phyloP scores from a whole-genome alignment of 768 basidiomycete species.

The Kwoniella pini region DNA sequence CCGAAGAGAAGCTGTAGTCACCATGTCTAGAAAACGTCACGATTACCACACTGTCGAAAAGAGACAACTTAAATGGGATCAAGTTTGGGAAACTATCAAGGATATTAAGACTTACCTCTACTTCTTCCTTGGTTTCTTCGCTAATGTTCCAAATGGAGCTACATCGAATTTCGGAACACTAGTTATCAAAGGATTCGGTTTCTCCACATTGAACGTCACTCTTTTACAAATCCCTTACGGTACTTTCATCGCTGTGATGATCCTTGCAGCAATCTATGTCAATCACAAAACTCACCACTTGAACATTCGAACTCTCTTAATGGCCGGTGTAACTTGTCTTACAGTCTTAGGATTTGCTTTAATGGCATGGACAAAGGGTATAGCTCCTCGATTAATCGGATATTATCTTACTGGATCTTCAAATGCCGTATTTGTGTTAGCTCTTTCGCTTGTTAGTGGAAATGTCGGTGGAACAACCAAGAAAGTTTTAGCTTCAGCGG shows the following conservation, averaged over 20 bases:
- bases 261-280: constrained; percentile 31
- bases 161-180: constrained; percentile 45
- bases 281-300: constrained; percentile 35
- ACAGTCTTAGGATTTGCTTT: constrained; percentile 41
- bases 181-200: constrained; percentile 29
- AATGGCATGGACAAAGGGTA: constrained; percentile 39
- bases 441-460: constrained; percentile 38
- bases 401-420: constrained; percentile 47
- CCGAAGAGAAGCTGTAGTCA: constrained; percentile 46
- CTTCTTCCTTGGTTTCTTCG: constrained; percentile 52
- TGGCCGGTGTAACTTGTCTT: constrained; percentile 35
- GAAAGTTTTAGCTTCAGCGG: constrained; percentile 37
- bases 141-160: constrained; percentile 46
- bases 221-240: constrained; percentile 46
- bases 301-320: constrained; percentile 42
- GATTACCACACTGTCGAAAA: constrained; percentile 53
- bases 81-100: constrained; percentile 36
- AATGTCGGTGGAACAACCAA: constrained; percentile 52
- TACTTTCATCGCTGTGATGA: constrained; percentile 39
- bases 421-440: constrained; percentile 46
- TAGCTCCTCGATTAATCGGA: constrained; percentile 32
- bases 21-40: constrained; percentile 46
- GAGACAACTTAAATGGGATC: constrained; percentile 44
- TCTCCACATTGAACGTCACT: constrained; percentile 27
- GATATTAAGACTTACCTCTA: constrained; percentile 50